These are phyloP conservation scores for Panicum miliaceum DNA, from an alignment of 176 grass and related monocot genomes.

Conservation along the genomic window DNA sequence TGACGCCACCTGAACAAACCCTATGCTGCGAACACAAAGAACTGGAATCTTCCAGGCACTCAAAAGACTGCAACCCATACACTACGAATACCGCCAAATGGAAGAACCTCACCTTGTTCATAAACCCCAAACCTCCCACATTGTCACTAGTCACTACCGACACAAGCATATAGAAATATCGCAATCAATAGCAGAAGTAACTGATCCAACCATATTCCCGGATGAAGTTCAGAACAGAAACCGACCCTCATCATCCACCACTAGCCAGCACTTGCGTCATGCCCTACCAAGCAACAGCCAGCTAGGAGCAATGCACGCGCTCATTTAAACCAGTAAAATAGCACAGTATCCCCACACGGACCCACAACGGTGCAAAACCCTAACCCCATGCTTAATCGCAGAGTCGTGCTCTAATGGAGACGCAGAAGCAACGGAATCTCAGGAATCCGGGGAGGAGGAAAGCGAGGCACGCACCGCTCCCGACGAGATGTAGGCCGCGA, in stretches of 20 bases:
- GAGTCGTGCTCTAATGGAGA: neutral
- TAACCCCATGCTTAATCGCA: neutral
- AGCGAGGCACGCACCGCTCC: constrained; percentile 47
- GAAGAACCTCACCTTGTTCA: neutral
- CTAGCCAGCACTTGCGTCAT: neutral
- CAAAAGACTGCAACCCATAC: neutral
- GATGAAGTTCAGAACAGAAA: neutral
- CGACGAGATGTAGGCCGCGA: constrained; percentile 67
- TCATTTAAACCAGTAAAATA: constrained; percentile 3
- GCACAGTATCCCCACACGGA: neutral
- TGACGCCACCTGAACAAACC: neutral
- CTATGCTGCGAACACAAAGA: neutral
- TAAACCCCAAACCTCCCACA: neutral
- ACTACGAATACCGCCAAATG: neutral
- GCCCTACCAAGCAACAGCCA: constrained; percentile 19
- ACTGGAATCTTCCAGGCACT: neutral
- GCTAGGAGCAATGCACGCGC: neutral
- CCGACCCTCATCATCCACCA: neutral
- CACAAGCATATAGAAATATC: neutral
- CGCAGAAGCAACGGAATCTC: constrained; percentile 13
- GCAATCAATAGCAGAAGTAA: neutral
- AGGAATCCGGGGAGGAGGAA: neutral
- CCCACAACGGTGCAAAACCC: constrained; percentile 25
- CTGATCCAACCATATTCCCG: constrained; percentile 1
- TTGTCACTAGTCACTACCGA: neutral